Evolutionary conservation across 2,329 filamentous ascomycete genomes (phyloP).

Genomic region (Pezicula carpinea): DNA sequence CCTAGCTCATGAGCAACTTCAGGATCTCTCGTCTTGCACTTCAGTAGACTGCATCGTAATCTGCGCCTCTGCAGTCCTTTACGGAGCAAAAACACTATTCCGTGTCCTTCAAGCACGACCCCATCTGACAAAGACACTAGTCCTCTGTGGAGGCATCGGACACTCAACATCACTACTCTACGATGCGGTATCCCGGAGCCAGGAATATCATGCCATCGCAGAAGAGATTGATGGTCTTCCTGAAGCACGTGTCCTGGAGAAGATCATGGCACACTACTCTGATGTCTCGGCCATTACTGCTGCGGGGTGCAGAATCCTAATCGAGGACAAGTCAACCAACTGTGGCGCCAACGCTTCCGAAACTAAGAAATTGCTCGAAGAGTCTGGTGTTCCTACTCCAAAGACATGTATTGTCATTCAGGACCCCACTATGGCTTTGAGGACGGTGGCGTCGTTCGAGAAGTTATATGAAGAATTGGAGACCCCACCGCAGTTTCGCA

Average conservation of each 20-base stretch:
- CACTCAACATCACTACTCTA: slow-evolving; percentile 40
- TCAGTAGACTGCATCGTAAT: slow-evolving; percentile 34
- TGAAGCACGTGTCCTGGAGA: slow-evolving; percentile 35
- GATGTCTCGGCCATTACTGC: slow-evolving; percentile 19
- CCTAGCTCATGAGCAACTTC: slow-evolving; percentile 26
- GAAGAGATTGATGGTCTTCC: slow-evolving; percentile 29
- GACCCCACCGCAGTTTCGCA: slow-evolving; percentile 19
- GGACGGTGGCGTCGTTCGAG: slow-evolving; percentile 37
- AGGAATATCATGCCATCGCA: slow-evolving; percentile 23
- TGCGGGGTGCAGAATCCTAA: slow-evolving; percentile 29
- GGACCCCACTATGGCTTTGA: slow-evolving; percentile 40
- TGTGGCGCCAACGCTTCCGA: slow-evolving; percentile 39
- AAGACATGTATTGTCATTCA: slow-evolving; percentile 34
- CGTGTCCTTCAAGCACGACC: slow-evolving; percentile 25
- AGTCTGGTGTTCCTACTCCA: slow-evolving; percentile 17
- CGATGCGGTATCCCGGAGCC: slow-evolving; percentile 31
- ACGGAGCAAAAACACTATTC: slow-evolving; percentile 32
- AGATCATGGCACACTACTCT: slow-evolving; percentile 30
- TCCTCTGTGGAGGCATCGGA: slow-evolving; percentile 40
- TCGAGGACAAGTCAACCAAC: slow-evolving; percentile 41
- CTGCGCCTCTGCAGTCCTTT: slow-evolving; percentile 35
- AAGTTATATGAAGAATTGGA: slow-evolving; percentile 29
- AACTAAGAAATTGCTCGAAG: slow-evolving; percentile 31
- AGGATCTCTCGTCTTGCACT: slow-evolving; percentile 10
- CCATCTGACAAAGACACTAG: slow-evolving; percentile 29